Evolutionary conservation across 345 rosid species (phyloP).

Genomic region (Rhodamnia rubescens): DNA sequence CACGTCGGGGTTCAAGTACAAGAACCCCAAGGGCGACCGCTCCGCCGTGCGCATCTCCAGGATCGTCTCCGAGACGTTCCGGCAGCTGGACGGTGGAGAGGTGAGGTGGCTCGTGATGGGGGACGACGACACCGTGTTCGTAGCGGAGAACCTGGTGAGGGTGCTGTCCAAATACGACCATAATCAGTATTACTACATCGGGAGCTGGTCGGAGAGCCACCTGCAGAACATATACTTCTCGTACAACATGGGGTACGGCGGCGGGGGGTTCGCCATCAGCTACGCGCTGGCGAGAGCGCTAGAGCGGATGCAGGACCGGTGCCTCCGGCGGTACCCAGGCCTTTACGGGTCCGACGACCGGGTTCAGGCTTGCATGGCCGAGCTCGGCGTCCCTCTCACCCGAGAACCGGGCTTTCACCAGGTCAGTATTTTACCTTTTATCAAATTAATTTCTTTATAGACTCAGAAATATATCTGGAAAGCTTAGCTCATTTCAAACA

Average conservation of each 20-base stretch:
- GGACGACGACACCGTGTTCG: constrained; percentile 73
- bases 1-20: constrained; percentile 37
- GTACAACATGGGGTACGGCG: constrained; percentile 77
- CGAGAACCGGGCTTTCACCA: constrained; percentile 73
- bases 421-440: constrained; percentile 24
- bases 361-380: constrained; percentile 80
- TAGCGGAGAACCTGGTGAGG: constrained; percentile 46
- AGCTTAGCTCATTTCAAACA: not conserved
- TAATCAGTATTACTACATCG: constrained; percentile 49
- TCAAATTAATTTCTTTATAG: not conserved
- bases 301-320: constrained; percentile 53
- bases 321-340: constrained; percentile 40
- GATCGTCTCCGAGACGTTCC: constrained; percentile 53
- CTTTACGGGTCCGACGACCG: constrained; percentile 81
- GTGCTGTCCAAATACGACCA: constrained; percentile 70
- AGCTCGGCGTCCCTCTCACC: constrained; percentile 82
- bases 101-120: constrained; percentile 90
- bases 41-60: constrained; percentile 63
- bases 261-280: constrained; percentile 87
- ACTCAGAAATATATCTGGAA: not conserved
- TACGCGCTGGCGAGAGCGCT: constrained; percentile 53
- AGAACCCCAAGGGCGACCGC: constrained; percentile 26
- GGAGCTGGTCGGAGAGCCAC: constrained; percentile 71
- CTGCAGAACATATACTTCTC: constrained; percentile 56
- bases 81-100: constrained; percentile 20